Evolutionary conservation across 352 stramenopile genomes (phyloP).

Genomic region (Globisporangium nagaii): DNA sequence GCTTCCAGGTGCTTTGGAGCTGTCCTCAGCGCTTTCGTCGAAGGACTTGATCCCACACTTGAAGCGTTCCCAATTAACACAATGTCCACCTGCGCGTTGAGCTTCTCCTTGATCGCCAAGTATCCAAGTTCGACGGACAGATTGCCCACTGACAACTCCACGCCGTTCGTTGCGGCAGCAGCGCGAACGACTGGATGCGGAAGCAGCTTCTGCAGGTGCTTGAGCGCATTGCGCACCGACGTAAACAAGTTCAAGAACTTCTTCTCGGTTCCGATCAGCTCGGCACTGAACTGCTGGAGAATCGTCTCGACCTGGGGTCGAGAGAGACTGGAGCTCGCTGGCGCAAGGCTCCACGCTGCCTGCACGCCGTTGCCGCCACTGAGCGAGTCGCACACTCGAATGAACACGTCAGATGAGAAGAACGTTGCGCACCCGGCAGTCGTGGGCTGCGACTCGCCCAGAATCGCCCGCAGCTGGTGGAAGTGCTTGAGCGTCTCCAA

Average conservation of each 20-base stretch:
- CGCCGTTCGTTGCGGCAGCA: background rate
- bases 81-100: background rate
- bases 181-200: background rate
- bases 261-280: background rate
- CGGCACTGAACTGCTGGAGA: background rate
- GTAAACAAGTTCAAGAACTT: background rate
- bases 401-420: constrained; percentile 64
- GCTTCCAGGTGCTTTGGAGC: background rate
- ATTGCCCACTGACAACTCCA: background rate
- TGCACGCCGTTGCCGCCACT: constrained; percentile 3
- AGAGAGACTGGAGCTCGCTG: constrained; percentile 7
- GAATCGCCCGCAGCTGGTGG: constrained; percentile 38
- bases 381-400: constrained; percentile 31
- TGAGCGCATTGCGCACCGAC: background rate
- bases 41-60: background rate
- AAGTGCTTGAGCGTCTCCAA: constrained; percentile 53
- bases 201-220: constrained; percentile 2
- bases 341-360: constrained; percentile 6
- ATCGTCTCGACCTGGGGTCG: constrained; percentile 18
- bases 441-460: constrained; percentile 36
- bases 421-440: constrained; percentile 38
- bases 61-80: background rate
- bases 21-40: background rate
- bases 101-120: background rate
- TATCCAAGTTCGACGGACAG: constrained; percentile 2